Percentiles rank a stretch among this genome's conserved stretches.
Evolutionary conservation across 202 grass and related monocot genomes (phyloP).

Genomic region (Dendrocalamus latiflorus): DNA sequence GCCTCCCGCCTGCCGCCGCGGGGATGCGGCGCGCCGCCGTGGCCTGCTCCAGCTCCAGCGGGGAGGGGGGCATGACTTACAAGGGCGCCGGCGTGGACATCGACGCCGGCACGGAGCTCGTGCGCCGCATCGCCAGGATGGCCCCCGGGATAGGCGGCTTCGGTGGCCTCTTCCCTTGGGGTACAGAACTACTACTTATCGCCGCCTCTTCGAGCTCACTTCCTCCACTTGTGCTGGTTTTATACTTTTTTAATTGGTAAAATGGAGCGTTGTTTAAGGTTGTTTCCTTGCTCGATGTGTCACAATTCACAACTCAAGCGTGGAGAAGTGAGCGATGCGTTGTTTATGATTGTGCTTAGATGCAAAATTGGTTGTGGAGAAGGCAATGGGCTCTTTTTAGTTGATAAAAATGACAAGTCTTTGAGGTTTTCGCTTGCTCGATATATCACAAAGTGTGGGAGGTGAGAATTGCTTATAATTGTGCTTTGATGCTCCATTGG

Average conservation of each 20-base stretch:
- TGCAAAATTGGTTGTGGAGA: not conserved
- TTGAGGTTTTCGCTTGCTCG: not conserved
- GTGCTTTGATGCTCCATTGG: not conserved
- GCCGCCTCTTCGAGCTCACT: not conserved
- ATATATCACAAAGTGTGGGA: not conserved
- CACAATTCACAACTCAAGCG: not conserved
- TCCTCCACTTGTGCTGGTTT: not conserved
- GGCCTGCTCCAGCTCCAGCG: slow-evolving; percentile 27
- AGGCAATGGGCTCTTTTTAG: not conserved
- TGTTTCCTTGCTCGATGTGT: not conserved
- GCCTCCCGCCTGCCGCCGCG: not conserved
- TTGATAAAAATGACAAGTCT: not conserved
- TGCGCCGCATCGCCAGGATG: slow-evolving; percentile 72
- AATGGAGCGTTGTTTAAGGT: not conserved
- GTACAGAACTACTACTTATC: slow-evolving; percentile 5
- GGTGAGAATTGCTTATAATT: not conserved
- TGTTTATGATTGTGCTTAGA: not conserved
- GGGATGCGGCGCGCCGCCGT: slow-evolving; percentile 22
- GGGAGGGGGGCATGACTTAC: slow-evolving; percentile 47
- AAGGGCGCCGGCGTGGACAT: slow-evolving; percentile 84
- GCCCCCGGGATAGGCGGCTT: slow-evolving; percentile 82
- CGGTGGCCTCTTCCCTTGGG: slow-evolving; percentile 72
- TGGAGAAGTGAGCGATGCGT: not conserved
- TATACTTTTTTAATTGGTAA: not conserved
- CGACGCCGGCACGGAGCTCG: slow-evolving; percentile 75